A percentile compares a stretch with the other conserved stretches of the same genome.
phyloP scores from a whole-genome alignment of 192 early-diverging fungal genomes.

The Coemansia aciculifera region DNA sequence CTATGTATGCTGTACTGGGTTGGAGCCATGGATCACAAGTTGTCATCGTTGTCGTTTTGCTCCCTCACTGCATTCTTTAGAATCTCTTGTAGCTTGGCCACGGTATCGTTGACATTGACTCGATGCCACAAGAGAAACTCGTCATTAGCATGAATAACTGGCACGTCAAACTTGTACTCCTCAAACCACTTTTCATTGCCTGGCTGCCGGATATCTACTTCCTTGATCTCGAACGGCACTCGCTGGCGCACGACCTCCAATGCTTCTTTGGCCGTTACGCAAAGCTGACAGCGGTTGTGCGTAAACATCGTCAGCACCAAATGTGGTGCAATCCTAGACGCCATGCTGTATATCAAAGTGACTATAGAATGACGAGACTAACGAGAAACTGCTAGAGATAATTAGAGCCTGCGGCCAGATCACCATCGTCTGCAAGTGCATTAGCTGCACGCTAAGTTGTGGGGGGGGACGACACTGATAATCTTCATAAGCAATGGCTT shows the following conservation, averaged over 20 bases:
- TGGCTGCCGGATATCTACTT: slow-evolving; percentile 46
- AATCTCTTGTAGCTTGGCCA: slow-evolving; percentile 35
- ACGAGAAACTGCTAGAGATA: background rate
- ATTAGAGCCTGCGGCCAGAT: background rate
- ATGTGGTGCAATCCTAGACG: slow-evolving; percentile 16
- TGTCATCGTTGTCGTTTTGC: background rate
- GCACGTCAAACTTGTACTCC: slow-evolving; percentile 54
- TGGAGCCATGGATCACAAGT: background rate
- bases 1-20: background rate
- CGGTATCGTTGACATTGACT: slow-evolving; percentile 37
- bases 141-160: slow-evolving; percentile 46
- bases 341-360: background rate
- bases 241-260: slow-evolving; percentile 36
- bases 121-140: slow-evolving; percentile 52
- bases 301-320: slow-evolving; percentile 53
- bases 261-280: slow-evolving; percentile 50
- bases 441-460: background rate
- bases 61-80: background rate
- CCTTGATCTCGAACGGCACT: slow-evolving; percentile 43
- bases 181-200: slow-evolving; percentile 52
- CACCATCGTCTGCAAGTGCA: background rate
- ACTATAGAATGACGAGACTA: background rate
- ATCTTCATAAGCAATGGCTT: background rate
- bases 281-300: slow-evolving; percentile 51
- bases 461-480: background rate